phyloP scores from a whole-genome alignment of 2,329 filamentous ascomycete genomes.

The Berkeleyomyces basicola region DNA sequence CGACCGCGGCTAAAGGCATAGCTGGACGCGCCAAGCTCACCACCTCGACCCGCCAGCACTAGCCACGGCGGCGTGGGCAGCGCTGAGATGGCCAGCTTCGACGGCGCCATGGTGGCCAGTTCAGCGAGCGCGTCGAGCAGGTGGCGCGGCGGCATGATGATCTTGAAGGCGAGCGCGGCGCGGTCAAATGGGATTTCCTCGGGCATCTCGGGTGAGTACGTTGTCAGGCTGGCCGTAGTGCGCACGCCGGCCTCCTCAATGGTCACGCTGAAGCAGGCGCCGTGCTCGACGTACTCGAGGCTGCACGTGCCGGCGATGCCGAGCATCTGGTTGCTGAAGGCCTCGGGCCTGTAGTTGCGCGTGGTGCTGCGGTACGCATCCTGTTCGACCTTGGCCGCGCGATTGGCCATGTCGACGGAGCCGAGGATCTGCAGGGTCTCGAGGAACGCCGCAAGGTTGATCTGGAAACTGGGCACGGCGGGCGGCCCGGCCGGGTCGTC shows the following conservation, averaged over 20 bases:
- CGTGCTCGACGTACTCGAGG: constrained; percentile 57
- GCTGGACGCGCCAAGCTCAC: constrained; percentile 42
- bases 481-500: constrained; percentile 24
- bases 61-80: constrained; percentile 52
- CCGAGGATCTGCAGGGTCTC: constrained; percentile 95
- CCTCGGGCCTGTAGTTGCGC: constrained; percentile 47
- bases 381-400: constrained; percentile 39
- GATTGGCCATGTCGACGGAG: constrained; percentile 50
- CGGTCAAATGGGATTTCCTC: constrained; percentile 82
- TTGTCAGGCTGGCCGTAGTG: constrained; percentile 78
- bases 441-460: constrained; percentile 72
- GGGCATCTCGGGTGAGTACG: constrained; percentile 59
- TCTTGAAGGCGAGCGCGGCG: constrained; percentile 67
- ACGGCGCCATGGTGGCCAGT: constrained; percentile 52
- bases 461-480: constrained; percentile 57
- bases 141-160: constrained; percentile 73
- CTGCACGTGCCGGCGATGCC: constrained; percentile 77
- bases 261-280: constrained; percentile 66
- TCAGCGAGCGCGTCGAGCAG: constrained; percentile 58
- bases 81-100: constrained; percentile 51
- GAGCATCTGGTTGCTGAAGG: constrained; percentile 69
- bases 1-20: constrained; percentile 50
- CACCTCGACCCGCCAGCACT: constrained; percentile 46
- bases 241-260: constrained; percentile 75
- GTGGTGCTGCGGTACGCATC: constrained; percentile 46